Conservation (phyloP, 331 rosid species). For the Ulmus americana region DNA sequence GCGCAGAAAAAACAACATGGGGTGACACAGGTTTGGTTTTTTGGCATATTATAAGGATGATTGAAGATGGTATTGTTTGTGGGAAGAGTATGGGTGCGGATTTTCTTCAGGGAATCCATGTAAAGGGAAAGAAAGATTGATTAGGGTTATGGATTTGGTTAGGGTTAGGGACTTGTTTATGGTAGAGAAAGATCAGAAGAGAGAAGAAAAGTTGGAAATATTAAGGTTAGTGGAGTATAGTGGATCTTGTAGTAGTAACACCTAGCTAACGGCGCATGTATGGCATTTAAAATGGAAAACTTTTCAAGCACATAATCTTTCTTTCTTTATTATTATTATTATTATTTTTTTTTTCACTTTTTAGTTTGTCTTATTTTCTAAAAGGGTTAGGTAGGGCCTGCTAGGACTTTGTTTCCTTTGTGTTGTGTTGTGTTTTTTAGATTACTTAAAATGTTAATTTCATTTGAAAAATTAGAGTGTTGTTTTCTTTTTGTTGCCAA, state of each 20-base stretch:
- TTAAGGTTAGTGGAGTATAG: not conserved
- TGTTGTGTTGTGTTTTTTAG: too few species aligned
- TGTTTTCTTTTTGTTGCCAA: too few species aligned
- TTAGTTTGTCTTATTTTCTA: not conserved
- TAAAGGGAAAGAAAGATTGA: conserved; percentile 4
- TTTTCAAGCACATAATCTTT: conserved; percentile 6
- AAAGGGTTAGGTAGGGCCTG: not conserved
- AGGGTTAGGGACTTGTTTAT: conserved; percentile 19
- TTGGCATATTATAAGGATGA: not conserved
- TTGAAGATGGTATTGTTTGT: not conserved
- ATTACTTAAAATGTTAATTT: too few species aligned
- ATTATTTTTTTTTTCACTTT: not conserved
- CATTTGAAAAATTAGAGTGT: too few species aligned
- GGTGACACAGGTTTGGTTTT: conserved; percentile 29
- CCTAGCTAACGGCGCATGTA: conserved; percentile 35
- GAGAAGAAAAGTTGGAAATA: conserved; percentile 3
- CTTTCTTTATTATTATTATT: not conserved
- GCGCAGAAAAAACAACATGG: conserved; percentile 68
- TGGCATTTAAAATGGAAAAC: conserved; percentile 15
- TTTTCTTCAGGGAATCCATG: conserved; percentile 38
- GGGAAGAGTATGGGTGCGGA: conserved; percentile 23
- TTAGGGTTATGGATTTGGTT: conserved; percentile 14
- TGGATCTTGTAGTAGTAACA: conserved; percentile 16
- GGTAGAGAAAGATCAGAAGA: not conserved
- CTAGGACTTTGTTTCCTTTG: too few species aligned